These are phyloP conservation scores for Leccinum disarticulatum DNA, from an alignment of 768 basidiomycete species.

Conservation along the genomic window DNA sequence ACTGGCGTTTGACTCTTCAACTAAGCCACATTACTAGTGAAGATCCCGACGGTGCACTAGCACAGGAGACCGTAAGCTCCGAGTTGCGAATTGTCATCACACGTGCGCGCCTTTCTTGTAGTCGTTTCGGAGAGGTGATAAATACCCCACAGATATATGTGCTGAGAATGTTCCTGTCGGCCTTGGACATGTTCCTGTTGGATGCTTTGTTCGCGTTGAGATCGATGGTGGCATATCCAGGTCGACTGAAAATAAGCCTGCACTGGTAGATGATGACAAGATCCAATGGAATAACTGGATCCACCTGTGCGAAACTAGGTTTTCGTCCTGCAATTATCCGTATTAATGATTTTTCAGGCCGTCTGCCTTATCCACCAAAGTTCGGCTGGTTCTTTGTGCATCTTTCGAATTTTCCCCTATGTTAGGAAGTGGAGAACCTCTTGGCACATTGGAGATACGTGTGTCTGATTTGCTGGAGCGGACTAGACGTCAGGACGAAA, in stretches of 20 bases:
- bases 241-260: not conserved
- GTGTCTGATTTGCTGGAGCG: too few relatives aligned
- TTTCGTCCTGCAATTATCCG: not conserved
- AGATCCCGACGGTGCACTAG: too few relatives aligned
- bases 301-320: not conserved
- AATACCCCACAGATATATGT: conserved; percentile 2
- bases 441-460: too few relatives aligned
- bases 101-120: not conserved
- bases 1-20: not conserved
- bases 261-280: not conserved
- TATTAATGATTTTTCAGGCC: too few relatives aligned
- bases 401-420: too few relatives aligned
- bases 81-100: conserved; percentile 1
- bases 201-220: too few relatives aligned
- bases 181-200: conserved; percentile 7
- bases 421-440: too few relatives aligned
- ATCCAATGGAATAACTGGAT: conserved; percentile 1
- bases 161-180: conserved; percentile 4
- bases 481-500: too few relatives aligned
- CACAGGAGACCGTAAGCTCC: too few relatives aligned
- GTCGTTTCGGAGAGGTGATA: not conserved
- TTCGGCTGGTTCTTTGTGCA: too few relatives aligned
- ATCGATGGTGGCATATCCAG: too few relatives aligned
- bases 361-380: too few relatives aligned
- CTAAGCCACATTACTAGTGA: not conserved